These are phyloP conservation scores for Fusarium sacchari DNA, from an alignment of 2,329 filamentous ascomycete genomes.

Conservation along the genomic window DNA sequence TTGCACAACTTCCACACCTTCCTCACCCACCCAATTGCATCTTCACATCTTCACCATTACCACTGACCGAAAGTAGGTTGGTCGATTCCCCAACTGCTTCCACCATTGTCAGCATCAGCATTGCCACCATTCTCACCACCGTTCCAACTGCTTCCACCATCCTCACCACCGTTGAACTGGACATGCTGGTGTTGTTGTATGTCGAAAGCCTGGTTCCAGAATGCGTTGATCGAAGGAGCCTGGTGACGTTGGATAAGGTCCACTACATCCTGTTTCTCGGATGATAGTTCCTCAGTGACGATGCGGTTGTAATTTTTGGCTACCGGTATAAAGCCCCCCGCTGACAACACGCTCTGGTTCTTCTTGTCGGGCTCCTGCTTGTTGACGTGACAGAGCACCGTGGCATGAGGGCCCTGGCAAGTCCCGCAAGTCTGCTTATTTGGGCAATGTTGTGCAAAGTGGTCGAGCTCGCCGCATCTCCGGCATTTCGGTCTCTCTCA, in stretches of 20 bases:
- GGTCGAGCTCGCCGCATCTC: neutral
- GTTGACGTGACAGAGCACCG: neutral
- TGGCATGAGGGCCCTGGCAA: neutral
- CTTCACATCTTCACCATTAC: neutral
- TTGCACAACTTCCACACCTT: no score
- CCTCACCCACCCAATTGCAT: neutral
- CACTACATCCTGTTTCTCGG: neutral
- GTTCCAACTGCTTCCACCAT: neutral
- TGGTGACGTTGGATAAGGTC: neutral
- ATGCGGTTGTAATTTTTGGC: neutral
- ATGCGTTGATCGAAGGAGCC: neutral
- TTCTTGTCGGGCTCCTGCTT: neutral
- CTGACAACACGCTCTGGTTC: neutral
- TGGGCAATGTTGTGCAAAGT: neutral
- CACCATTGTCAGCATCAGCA: neutral
- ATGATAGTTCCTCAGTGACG: neutral
- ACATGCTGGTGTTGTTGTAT: neutral
- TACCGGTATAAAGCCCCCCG: neutral
- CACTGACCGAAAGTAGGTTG: neutral
- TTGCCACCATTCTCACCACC: no score
- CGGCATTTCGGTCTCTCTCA: no score
- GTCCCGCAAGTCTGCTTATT: neutral
- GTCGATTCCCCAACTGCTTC: neutral
- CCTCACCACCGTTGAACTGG: neutral
- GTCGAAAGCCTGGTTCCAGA: neutral